A percentile compares a stretch with the other conserved stretches of the same genome.
These are phyloP conservation scores for Phialemonium atrogriseum DNA, from an alignment of 2,329 filamentous ascomycete genomes.

Conservation along the genomic window DNA sequence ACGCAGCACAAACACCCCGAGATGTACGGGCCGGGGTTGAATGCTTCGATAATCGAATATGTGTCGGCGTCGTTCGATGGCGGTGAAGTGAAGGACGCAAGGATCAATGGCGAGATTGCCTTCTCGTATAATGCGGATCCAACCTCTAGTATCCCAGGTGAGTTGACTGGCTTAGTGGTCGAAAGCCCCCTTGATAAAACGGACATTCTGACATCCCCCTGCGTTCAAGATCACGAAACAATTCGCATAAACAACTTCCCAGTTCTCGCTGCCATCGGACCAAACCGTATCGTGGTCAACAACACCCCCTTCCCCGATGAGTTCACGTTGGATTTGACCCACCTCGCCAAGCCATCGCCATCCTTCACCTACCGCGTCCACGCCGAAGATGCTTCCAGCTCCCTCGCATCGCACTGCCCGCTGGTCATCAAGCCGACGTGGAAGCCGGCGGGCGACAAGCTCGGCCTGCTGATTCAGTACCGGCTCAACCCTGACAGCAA, in stretches of 20 bases:
- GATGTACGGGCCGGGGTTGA: slow-evolving; percentile 69
- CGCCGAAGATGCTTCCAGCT: slow-evolving; percentile 42
- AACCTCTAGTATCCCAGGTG: slow-evolving; percentile 40
- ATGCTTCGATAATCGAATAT: slow-evolving; percentile 83
- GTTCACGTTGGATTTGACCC: slow-evolving; percentile 67
- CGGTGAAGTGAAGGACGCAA: slow-evolving; percentile 60
- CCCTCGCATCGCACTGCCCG: slow-evolving; percentile 53
- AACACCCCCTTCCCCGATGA: slow-evolving; percentile 55
- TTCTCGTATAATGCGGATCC: slow-evolving; percentile 64
- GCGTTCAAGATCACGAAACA: slow-evolving; percentile 43
- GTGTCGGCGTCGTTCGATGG: slow-evolving; percentile 79
- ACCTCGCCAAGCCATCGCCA: slow-evolving; percentile 61
- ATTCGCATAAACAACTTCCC: slow-evolving; percentile 84
- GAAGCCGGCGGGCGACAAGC: slow-evolving; percentile 77
- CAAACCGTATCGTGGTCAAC: slow-evolving; percentile 86
- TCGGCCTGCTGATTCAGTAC: slow-evolving; percentile 81
- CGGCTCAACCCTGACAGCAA: slow-evolving; percentile 65
- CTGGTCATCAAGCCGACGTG: slow-evolving; percentile 67
- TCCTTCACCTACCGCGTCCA: slow-evolving; percentile 93
- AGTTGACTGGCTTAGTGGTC: too few relatives aligned
- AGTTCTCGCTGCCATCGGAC: slow-evolving; percentile 83
- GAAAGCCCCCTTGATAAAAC: slow-evolving; percentile 14
- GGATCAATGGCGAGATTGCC: slow-evolving; percentile 81
- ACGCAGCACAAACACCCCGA: slow-evolving; percentile 74
- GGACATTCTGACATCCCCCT: slow-evolving; percentile 3